Evolutionary conservation across 805 yeast species (phyloP).

Genomic region (Diddensiella santjacobensis): DNA sequence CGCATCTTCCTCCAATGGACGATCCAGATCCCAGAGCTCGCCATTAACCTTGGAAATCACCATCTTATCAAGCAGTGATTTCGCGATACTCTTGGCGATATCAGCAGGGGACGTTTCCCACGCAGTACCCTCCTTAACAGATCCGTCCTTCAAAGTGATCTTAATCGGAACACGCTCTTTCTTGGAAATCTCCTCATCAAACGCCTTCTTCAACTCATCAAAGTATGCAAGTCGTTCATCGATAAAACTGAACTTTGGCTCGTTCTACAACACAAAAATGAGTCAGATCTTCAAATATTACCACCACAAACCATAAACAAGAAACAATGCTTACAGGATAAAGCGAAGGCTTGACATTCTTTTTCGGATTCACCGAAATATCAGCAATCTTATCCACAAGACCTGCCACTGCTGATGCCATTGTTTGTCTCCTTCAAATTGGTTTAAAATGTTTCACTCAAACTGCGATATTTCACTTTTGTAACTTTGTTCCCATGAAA

Average conservation of each 20-base stretch:
- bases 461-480: too few species aligned
- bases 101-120: slow-evolving; percentile 90
- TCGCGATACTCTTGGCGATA: slow-evolving; percentile 79
- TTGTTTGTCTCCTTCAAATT: neutral
- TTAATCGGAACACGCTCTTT: slow-evolving; percentile 62
- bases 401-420: slow-evolving; percentile 1
- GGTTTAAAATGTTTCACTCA: too few species aligned
- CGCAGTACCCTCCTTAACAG: slow-evolving; percentile 68
- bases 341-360: slow-evolving; percentile 7
- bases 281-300: neutral
- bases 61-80: slow-evolving; percentile 82
- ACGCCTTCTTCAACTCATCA: slow-evolving; percentile 72
- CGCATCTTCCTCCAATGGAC: slow-evolving; percentile 79
- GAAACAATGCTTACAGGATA: slow-evolving; percentile 15
- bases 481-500: too few species aligned
- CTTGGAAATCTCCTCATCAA: slow-evolving; percentile 66
- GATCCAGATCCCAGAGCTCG: slow-evolving; percentile 87
- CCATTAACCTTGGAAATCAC: slow-evolving; percentile 91
- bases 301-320: neutral
- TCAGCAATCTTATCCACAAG: slow-evolving; percentile 14
- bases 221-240: slow-evolving; percentile 75
- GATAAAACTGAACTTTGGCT: slow-evolving; percentile 82
- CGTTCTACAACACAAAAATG: slow-evolving; percentile 26
- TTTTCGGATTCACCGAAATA: slow-evolving; percentile 10
- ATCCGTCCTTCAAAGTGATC: slow-evolving; percentile 84